Evolutionary conservation across 257 asterid genomes (phyloP).

Genomic region (Verbascum thapsus): DNA sequence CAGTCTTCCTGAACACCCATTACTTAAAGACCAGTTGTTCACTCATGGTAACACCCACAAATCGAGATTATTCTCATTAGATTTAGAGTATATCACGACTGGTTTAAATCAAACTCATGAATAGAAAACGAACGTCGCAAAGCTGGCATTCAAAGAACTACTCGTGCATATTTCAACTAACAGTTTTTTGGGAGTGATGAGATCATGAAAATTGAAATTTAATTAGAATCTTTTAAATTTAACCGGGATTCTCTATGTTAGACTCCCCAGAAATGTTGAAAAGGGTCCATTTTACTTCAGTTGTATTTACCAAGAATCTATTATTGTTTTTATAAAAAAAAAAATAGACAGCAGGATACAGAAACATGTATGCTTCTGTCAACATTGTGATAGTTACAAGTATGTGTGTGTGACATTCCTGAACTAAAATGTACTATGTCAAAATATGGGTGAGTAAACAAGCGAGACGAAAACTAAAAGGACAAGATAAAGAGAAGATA

Average conservation of each 20-base stretch:
- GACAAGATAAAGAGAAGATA: too few species aligned
- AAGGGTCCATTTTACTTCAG: too few species aligned
- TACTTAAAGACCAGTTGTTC: too few species aligned
- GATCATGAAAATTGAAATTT: too few species aligned
- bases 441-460: too few species aligned
- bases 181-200: constrained; percentile 5
- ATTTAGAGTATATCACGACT: not conserved
- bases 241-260: constrained; percentile 2
- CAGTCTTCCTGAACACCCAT: too few species aligned
- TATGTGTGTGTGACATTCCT: constrained; percentile 19
- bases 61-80: too few species aligned
- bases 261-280: constrained; percentile 5
- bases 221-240: not conserved
- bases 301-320: constrained; percentile 2
- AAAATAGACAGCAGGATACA: not conserved
- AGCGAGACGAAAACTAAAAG: too few species aligned
- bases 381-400: constrained; percentile 4
- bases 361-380: not conserved
- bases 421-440: constrained; percentile 15
- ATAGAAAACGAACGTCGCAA: not conserved
- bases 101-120: constrained; percentile 5
- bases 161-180: not conserved
- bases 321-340: too few species aligned
- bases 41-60: too few species aligned
- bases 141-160: not conserved